Conservation (phyloP, 2,329 filamentous ascomycete species). For the Grosmannia clavigera region DNA sequence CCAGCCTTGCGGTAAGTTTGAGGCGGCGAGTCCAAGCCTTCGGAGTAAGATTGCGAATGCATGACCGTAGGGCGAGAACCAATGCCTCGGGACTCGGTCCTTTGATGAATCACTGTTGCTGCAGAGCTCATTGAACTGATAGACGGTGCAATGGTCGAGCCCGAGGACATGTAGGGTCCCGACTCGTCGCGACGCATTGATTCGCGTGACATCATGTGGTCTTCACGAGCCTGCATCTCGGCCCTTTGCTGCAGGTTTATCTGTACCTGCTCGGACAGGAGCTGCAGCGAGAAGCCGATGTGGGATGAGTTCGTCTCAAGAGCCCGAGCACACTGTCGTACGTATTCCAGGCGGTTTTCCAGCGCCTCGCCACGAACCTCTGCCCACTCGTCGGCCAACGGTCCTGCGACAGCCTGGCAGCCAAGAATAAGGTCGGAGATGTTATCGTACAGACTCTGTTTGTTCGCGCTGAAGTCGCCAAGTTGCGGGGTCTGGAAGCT, state of each 20-base stretch:
- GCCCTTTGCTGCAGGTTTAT: conserved; percentile 37
- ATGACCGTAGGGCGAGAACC: conserved; percentile 33
- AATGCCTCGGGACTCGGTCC: conserved; percentile 43
- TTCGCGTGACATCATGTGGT: conserved; percentile 31
- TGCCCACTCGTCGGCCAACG: conserved; percentile 89
- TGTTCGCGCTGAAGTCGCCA: conserved; percentile 76
- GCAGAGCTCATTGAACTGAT: background rate
- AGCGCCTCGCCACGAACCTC: conserved; percentile 82
- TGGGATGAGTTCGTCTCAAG: conserved; percentile 80
- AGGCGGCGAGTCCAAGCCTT: conserved; percentile 38
- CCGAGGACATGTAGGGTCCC: conserved; percentile 34
- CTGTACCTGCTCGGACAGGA: conserved; percentile 72
- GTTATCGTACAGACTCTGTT: conserved; percentile 87
- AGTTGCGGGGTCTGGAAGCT: conserved; percentile 75
- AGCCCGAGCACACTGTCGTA: conserved; percentile 63
- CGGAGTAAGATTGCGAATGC: conserved; percentile 50
- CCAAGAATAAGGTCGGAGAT: conserved; percentile 78
- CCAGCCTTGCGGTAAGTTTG: conserved; percentile 44
- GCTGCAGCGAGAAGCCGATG: conserved; percentile 74
- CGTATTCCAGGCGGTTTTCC: conserved; percentile 72
- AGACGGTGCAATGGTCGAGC: conserved; percentile 13
- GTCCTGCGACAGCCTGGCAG: conserved; percentile 85
- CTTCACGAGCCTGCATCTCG: conserved; percentile 31
- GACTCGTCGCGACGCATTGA: conserved; percentile 45
- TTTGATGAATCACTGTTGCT: conserved; percentile 30